Evolutionary conservation across 2,329 filamentous ascomycete genomes (phyloP), one percentile per base, ranked within the genome.

Genomic region (Teratosphaeria pseudoeucalypti): DNA sequence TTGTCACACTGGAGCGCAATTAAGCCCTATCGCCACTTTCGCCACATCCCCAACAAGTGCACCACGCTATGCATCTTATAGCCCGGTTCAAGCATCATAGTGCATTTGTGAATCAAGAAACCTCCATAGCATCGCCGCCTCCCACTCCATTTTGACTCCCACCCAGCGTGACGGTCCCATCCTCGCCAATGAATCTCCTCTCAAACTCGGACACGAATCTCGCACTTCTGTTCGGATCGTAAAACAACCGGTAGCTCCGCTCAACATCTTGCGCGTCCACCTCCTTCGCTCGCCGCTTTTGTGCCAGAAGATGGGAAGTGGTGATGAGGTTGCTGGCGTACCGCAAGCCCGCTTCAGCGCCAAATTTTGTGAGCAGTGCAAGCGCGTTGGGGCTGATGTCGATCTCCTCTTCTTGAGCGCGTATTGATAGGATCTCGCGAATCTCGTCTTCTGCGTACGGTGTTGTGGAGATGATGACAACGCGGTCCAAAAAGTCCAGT

Each of bases 261-360:
- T 96, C 88, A 12, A 99, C 92, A 71, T 99, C 94, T 59, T 90
- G 85, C 60, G 96, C 82, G 60, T 82, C 84, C 55, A 99, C 89
- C 70, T 92, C 87, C 74, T 89, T 90, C 16, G 88, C 87, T 70
- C 86, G 88, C 65, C 92, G 85, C 82, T 96, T 97, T 69, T 89
- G 85, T 63, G 85, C 85, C 56, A 97, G 82, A 53, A 99, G 82
- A 74, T 95, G 88, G 5, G 90, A 94, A 1, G 94, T 96, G 26
- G 89, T 95, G 75, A 99, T 96, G 59, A 99, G 85, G 73, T 99
- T 96, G 78, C 90, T 95, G n/a, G 92, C 92, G 73, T 99, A 99
- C 67, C 94, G 83, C 56, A 99, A 81, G 27, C 92, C 92, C 1
- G 91, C 87, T 74, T 99, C 94, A 70, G 92, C 84, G 34, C 92